Evolutionary conservation across 768 basidiomycete genomes (phyloP).

Genomic region (Suillus subaureus): DNA sequence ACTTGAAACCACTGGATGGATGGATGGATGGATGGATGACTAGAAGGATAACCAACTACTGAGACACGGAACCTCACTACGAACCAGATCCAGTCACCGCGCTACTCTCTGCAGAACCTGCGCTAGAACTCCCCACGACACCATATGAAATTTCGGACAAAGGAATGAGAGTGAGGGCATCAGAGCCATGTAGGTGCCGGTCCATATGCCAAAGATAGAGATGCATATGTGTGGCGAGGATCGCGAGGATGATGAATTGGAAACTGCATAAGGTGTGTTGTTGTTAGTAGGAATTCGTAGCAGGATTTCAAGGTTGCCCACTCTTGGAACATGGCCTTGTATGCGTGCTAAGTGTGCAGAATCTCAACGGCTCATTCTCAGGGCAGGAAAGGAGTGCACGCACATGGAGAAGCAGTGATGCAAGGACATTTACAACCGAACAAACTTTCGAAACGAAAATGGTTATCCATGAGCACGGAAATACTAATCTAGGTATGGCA

Average conservation of each 20-base stretch:
- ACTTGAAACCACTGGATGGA: not conserved
- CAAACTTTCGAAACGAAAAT: not conserved
- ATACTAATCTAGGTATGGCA: not conserved
- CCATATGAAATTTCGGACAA: not conserved
- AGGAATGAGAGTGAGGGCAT: not conserved
- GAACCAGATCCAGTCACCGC: not conserved
- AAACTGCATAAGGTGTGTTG: not conserved
- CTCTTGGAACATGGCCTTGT: not conserved
- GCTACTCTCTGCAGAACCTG: not conserved
- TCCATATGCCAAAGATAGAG: slow-evolving; percentile 5
- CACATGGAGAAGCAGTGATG: not conserved
- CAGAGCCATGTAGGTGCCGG: not conserved
- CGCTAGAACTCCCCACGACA: not conserved
- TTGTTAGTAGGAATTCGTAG: not conserved
- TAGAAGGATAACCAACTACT: not conserved
- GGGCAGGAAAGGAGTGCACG: not conserved
- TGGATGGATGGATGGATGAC: too few relatives aligned
- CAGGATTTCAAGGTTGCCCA: not conserved
- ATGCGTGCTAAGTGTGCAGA: not conserved
- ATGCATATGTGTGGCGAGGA: not conserved
- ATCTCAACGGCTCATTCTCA: not conserved
- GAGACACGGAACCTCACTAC: not conserved
- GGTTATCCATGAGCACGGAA: not conserved
- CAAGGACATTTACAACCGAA: not conserved
- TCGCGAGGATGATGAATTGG: slow-evolving; percentile 1